These are phyloP conservation scores for Scenedesmus sp. DNA, from an alignment of 163 green algal species.

Conservation along the genomic window DNA sequence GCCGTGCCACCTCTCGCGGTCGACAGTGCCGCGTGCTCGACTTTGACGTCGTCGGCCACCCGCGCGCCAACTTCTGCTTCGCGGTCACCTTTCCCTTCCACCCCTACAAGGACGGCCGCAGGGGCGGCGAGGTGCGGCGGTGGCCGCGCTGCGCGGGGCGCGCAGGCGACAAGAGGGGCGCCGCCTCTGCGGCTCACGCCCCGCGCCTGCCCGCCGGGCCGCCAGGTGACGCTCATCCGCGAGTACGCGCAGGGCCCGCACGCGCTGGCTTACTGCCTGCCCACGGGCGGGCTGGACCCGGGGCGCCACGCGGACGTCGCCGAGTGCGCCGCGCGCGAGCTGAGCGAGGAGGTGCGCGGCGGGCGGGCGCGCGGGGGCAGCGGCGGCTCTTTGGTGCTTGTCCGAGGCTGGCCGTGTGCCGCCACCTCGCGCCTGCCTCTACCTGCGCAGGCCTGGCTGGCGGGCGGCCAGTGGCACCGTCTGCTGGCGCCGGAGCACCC, in stretches of 20 bases:
- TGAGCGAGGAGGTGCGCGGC: slow-evolving; percentile 81
- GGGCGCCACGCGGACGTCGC: slow-evolving; percentile 61
- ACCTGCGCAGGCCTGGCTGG: slow-evolving; percentile 63
- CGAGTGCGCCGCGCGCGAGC: slow-evolving; percentile 73
- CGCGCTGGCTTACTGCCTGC: slow-evolving; percentile 77
- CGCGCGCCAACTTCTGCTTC: slow-evolving; percentile 72
- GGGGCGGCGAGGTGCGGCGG: slow-evolving; percentile 40
- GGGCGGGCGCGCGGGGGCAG: not conserved
- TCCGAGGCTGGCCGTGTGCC: too few species aligned
- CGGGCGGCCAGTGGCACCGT: slow-evolving; percentile 68
- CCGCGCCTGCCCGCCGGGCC: too few species aligned
- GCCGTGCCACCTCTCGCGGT: too few species aligned
- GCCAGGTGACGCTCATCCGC: slow-evolving; percentile 57
- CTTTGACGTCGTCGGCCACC: slow-evolving; percentile 85
- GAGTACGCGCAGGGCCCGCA: slow-evolving; percentile 75
- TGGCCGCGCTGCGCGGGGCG: too few species aligned
- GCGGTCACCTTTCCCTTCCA: slow-evolving; percentile 81
- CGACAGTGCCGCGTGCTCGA: slow-evolving; percentile 49
- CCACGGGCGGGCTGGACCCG: slow-evolving; percentile 77
- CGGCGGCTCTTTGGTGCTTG: too few species aligned
- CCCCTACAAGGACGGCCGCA: slow-evolving; percentile 38
- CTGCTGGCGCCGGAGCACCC: slow-evolving; percentile 71
- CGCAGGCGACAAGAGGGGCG: too few species aligned
- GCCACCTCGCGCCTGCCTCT: not conserved
- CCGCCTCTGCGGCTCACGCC: too few species aligned